Conservation (phyloP, 768 basidiomycete species). For the Mycena filopes region DNA sequence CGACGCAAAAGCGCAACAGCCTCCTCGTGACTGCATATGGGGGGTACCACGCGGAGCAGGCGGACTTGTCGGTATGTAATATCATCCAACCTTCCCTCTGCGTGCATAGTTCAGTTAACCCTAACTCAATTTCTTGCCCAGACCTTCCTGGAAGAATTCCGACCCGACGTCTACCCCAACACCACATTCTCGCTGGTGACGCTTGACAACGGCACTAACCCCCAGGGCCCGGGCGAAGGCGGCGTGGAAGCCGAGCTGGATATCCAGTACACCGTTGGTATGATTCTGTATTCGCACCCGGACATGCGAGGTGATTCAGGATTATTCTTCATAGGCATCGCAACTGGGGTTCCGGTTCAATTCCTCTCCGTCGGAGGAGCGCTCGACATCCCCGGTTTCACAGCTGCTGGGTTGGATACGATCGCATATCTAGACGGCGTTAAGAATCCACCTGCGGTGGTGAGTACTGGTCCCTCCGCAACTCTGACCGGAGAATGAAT, state of each 20-base stretch:
- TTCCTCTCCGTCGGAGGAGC: not conserved
- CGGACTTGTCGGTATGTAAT: conserved; percentile 6
- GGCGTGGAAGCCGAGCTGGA: conserved; percentile 9
- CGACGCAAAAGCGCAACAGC: not conserved
- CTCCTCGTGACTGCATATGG: conserved; percentile 14
- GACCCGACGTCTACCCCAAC: not conserved
- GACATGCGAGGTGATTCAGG: too few relatives aligned
- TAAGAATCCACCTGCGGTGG: too few relatives aligned
- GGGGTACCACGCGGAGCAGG: not conserved
- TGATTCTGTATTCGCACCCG: too few relatives aligned
- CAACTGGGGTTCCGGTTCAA: not conserved
- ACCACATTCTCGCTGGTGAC: conserved; percentile 6
- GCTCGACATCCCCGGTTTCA: too few relatives aligned
- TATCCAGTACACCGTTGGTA: conserved; percentile 13
- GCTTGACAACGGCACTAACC: not conserved
- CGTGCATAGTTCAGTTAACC: not conserved
- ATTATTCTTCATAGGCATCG: not conserved
- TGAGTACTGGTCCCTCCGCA: too few relatives aligned
- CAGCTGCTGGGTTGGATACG: too few relatives aligned
- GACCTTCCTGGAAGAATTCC: not conserved
- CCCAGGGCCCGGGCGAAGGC: not conserved
- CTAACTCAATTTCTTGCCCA: not conserved
- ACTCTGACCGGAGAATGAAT: too few relatives aligned
- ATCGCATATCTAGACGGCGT: too few relatives aligned
- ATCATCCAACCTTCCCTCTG: not conserved